phyloP scores from a whole-genome alignment of 306 rosid genomes.

The Neltuma alba region DNA sequence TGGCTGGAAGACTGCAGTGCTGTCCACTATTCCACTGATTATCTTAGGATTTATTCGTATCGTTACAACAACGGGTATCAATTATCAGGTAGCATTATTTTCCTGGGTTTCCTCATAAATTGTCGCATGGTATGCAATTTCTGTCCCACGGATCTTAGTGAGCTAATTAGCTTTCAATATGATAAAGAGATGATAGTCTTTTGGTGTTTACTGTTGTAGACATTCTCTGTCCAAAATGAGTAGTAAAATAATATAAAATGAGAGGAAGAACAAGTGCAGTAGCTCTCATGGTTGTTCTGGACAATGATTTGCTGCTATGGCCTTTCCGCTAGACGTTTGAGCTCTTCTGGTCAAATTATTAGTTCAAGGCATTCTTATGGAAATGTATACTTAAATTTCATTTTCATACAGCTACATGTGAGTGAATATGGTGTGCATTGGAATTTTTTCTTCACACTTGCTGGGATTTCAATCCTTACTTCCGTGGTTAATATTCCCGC shows the following conservation, averaged over 20 bases:
- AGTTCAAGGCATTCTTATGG: constrained; percentile 27
- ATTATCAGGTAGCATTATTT: constrained; percentile 72
- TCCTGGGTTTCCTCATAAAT: constrained; percentile 23
- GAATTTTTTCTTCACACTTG: constrained; percentile 96
- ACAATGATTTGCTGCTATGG: background rate
- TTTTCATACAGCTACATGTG: constrained; percentile 68
- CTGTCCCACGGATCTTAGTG: background rate
- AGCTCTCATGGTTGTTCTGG: constrained; percentile 2
- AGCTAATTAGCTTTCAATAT: constrained; percentile 10
- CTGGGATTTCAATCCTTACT: constrained; percentile 78
- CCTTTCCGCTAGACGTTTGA: constrained; percentile 15
- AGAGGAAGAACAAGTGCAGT: background rate
- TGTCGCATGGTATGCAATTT: background rate
- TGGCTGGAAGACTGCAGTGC: constrained; percentile 63
- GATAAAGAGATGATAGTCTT: background rate
- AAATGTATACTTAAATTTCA: constrained; percentile 18
- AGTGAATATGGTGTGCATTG: constrained; percentile 97
- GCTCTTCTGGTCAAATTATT: constrained; percentile 13
- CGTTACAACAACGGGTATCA: constrained; percentile 72
- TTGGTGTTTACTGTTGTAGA: constrained; percentile 18
- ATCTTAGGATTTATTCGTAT: constrained; percentile 78
- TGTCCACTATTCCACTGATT: constrained; percentile 71
- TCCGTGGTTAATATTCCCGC: constrained; percentile 65
- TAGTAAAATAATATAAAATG: background rate
- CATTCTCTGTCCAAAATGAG: constrained; percentile 6